Base-by-base conservation (phyloP, 352 stramenopile species). In the Globisporangium lucens region DNA sequence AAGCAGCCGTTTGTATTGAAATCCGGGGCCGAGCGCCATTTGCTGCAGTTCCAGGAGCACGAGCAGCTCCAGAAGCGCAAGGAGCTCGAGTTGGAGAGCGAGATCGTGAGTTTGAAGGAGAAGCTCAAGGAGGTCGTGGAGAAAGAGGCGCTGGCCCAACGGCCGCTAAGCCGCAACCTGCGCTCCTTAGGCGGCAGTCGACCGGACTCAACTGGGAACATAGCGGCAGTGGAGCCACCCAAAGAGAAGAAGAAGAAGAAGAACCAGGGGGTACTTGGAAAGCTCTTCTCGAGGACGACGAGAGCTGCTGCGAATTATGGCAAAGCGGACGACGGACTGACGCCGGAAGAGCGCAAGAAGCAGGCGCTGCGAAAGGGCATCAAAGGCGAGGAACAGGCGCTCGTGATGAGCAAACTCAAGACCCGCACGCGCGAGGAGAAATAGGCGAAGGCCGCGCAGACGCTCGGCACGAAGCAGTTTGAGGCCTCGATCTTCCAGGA, bases 51-150 rank as follows among this genome's bases (percentile, higher is more conserved):
- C 30, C 69, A 71, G n/a, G 79, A 91, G 64, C 80, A 75, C 8
- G 75, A 90, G 43, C 75, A 86, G 15, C 71, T 75, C 17, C 76
- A 86, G 65, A 84, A 85, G 22, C 77, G 76, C 41, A 76, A 77
- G 24, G 72, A 82, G 56, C 43, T 85, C 0, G 85, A 89, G 46
- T 66, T 89, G 1, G 82, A 93, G 67, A 88, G 76, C 49, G 79
- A 93, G 62, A 75, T 93, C 24, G 53, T 90, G 2, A 85, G 86
- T 47, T 76, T 95, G 17, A 80, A 87, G 38, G 79, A 93, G 29
- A 70, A 90, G 22, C 53, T 93, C 12, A 61, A 71, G 17, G 74
- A 75, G 20, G 56, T 91, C 4, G 67, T 83, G 66, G 72, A 83
- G 36, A 81, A 78, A 49, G 71, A 83, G 4, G 51, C 27, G 5